Conservation (phyloP, 2,329 filamentous ascomycete genomes). For the Penicillium sp. region DNA sequence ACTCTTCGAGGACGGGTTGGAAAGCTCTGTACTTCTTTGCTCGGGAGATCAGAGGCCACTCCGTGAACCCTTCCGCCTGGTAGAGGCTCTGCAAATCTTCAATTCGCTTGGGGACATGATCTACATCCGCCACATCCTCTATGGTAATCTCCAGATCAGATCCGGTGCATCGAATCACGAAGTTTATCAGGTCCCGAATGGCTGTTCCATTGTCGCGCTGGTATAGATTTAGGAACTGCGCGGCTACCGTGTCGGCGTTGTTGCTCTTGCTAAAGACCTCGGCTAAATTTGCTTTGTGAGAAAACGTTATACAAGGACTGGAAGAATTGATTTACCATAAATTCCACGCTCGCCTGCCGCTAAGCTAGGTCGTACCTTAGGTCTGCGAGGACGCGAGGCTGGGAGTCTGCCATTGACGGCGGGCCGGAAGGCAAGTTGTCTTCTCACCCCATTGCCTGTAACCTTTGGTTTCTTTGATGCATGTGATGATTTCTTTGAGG, state of each 20-base stretch:
- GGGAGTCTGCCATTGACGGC: conserved; percentile 47
- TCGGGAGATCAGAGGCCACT: conserved; percentile 88
- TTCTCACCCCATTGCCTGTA: conserved; percentile 47
- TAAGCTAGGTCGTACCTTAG: conserved; percentile 52
- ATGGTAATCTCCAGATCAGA: conserved; percentile 75
- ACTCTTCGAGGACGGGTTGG: conserved; percentile 71
- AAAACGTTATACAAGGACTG: not conserved
- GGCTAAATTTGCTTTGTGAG: conserved; percentile 42
- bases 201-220: conserved; percentile 55
- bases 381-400: conserved; percentile 50
- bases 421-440: conserved; percentile 56
- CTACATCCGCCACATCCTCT: conserved; percentile 84
- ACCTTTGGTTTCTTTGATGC: conserved; percentile 58
- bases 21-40: conserved; percentile 75
- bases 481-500: conserved; percentile 40
- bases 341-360: conserved; percentile 56
- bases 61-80: conserved; percentile 76
- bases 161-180: conserved; percentile 68
- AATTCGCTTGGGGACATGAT: conserved; percentile 77
- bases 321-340: conserved; percentile 48
- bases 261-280: conserved; percentile 60
- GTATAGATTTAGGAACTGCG: conserved; percentile 59
- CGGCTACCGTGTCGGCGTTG: conserved; percentile 56
- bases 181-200: conserved; percentile 61
- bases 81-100: conserved; percentile 85